Evolutionary conservation across 257 asterid genomes (phyloP).

Genomic region (Primulina huaijiensis): DNA sequence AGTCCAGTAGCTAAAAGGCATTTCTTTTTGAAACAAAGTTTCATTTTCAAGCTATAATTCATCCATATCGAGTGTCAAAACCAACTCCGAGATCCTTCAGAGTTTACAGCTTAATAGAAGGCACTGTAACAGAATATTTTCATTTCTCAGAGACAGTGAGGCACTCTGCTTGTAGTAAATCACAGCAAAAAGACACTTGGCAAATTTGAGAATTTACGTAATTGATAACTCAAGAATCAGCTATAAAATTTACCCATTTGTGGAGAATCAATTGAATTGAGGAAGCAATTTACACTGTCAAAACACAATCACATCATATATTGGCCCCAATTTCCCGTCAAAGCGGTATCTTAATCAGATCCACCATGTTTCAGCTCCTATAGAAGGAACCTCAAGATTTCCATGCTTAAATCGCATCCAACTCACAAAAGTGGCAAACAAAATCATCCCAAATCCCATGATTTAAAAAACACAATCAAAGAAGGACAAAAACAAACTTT

Average conservation of each 20-base stretch:
- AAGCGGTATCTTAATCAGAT: conserved; percentile 11
- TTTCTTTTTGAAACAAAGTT: conserved; percentile 14
- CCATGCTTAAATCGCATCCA: not conserved
- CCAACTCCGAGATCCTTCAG: not conserved
- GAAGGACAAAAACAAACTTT: conserved; percentile 10
- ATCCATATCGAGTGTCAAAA: conserved; percentile 2
- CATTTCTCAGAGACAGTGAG: not conserved
- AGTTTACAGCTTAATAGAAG: not conserved
- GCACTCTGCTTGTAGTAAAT: not conserved
- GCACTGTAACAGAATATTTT: not conserved
- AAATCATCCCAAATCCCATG: not conserved
- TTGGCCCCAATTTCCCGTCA: not conserved
- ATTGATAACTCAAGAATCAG: not conserved
- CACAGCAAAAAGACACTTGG: conserved; percentile 8
- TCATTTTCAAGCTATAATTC: not conserved
- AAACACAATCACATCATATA: not conserved
- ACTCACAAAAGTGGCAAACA: not conserved
- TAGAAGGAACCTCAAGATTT: not conserved
- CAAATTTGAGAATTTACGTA: not conserved
- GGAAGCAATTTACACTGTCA: not conserved
- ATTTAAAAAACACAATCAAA: conserved; percentile 10
- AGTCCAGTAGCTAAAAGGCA: not conserved
- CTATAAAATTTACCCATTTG: not conserved
- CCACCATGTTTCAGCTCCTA: conserved; percentile 6
- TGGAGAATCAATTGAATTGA: conserved; percentile 7